Percentiles rank a stretch among this genome's conserved stretches.
Evolutionary conservation across 257 asterid species (phyloP).

Genomic region (Fraxinus quadrangulata): DNA sequence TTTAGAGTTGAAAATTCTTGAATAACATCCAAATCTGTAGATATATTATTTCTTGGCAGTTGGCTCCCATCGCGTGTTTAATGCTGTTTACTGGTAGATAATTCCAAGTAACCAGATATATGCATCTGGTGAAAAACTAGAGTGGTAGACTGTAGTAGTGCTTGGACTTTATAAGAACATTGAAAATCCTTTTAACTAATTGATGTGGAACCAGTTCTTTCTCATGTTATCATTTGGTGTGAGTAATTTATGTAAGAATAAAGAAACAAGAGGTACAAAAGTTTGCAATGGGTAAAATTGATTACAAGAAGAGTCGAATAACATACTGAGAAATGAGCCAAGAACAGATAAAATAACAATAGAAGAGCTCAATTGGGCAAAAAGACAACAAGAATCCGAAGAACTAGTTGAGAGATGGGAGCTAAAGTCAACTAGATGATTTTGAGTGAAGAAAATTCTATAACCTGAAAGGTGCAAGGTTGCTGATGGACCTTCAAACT

Average conservation of each 20-base stretch:
- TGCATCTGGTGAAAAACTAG: background rate
- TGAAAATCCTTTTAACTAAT: background rate
- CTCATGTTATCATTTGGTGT: background rate
- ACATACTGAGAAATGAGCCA: background rate
- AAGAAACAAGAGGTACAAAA: background rate
- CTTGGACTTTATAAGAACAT: background rate
- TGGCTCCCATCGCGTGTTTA: background rate
- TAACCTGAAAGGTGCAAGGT: background rate
- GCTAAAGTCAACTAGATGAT: background rate
- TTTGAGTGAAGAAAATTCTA: background rate
- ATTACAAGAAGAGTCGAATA: conserved; percentile 4
- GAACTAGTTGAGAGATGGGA: background rate
- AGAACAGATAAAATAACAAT: background rate
- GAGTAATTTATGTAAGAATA: background rate
- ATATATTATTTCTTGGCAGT: background rate
- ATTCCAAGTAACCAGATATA: too few relatives aligned
- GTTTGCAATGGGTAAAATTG: background rate
- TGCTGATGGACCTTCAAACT: background rate
- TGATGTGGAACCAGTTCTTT: background rate
- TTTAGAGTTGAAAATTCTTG: background rate
- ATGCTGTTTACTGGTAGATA: background rate
- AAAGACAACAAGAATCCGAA: background rate
- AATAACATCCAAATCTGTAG: background rate
- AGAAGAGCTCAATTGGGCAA: background rate
- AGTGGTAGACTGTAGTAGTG: background rate